Evolutionary conservation across 1,284 basidiomycete species (phyloP), one percentile per base, ranked within the genome.

Genomic region (Chalciporus sp.): DNA sequence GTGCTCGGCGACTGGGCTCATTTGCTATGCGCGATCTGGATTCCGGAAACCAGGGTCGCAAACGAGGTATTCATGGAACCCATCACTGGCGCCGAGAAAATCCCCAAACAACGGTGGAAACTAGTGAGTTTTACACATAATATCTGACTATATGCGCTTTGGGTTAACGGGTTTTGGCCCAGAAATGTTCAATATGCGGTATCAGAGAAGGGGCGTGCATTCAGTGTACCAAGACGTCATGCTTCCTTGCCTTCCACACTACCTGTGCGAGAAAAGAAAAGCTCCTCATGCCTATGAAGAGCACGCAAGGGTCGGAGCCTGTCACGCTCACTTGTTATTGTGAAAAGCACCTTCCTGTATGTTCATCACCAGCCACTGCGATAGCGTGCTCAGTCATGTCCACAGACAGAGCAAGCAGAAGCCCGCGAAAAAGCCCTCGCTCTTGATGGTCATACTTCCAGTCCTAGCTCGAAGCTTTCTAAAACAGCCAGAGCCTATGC

Each of bases 41-140:
- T 98, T 4, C 95, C 97, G 0, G 97, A 99, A 70, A 94, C 94
- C 8, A 85, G 90, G 39, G 93, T 98, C 6, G 89, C 90, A 31
- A 99, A 99, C 69, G 88, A 95, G 7, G 90, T 95, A 10, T 98
- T 98, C 72, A 99, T 99, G 96, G 97, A 99, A 65, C 97, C 97
- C 10, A 89, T 99, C 44, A 94, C 94, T 27, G 93, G 93, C 20
- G 82, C 95, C 0, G 92, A 98, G 44, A 83, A 78, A 60, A 92
- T 99, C 42, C 88, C 91, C 4, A 98, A 95, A 69, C 88, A 87
- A 61, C 79, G 96, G 7, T 98, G 95, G 96, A 97, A 90, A 73
- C 80, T 99, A 60, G 94, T 95, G 56, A 64, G 90, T 76, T 10
- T 49, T 40, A 42, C 19, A 37, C 23, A 23, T 23, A 6, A 23